phyloP scores from a whole-genome alignment of 345 rosid genomes.

The Eutrema heterophyllum region DNA sequence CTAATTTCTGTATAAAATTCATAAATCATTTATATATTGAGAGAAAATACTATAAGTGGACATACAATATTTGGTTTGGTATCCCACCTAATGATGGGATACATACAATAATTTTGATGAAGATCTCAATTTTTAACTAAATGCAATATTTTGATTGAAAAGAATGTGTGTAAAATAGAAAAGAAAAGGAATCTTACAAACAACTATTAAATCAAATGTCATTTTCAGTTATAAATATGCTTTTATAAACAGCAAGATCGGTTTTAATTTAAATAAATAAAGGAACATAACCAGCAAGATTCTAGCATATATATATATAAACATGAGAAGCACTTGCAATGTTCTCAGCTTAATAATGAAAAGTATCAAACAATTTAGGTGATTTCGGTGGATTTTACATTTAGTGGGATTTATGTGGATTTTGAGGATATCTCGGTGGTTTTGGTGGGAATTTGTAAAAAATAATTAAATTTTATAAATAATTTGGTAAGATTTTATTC shows the following conservation, averaged over 20 bases:
- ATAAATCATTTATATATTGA: not conserved
- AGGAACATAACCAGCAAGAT: not conserved
- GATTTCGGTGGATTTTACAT: no score
- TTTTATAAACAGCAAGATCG: not conserved
- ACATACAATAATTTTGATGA: not conserved
- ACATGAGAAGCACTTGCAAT: constrained; percentile 33
- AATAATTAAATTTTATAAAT: no score
- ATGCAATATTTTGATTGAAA: not conserved
- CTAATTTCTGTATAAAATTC: not conserved
- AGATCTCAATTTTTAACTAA: not conserved
- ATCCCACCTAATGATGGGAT: not conserved
- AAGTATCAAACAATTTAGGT: not conserved
- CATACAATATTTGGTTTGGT: constrained; percentile 4
- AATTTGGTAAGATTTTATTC: no score
- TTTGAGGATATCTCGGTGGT: no score
- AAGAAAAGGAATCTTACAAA: not conserved
- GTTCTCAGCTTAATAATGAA: not conserved
- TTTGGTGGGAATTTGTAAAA: no score
- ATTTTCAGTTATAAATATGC: not conserved
- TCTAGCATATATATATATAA: not conserved
- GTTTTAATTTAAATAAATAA: not conserved
- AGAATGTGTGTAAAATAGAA: not conserved
- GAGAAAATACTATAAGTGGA: not conserved
- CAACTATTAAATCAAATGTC: not conserved
- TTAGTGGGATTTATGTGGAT: no score